A percentile compares a stretch with the other conserved stretches of the same genome.
Conservation (phyloP, 208 protist genomes). For the Acanthamoeba triangularis region DNA sequence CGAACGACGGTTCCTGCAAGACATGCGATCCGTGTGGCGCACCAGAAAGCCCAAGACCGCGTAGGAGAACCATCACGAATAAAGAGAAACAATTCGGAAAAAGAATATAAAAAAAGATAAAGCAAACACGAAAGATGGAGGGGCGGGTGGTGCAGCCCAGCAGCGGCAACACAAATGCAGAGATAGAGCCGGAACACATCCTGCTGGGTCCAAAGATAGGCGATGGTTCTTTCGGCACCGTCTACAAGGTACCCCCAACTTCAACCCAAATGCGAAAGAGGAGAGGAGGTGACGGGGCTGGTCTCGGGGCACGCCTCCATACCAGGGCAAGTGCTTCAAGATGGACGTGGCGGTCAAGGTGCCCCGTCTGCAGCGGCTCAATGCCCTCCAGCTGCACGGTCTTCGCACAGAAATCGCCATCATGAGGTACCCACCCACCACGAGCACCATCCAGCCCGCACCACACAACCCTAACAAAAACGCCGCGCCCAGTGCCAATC, state of each 20-base stretch:
- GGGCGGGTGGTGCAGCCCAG: not conserved
- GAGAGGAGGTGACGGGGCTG: not conserved
- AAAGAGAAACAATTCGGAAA: no score
- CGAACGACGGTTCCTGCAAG: slow-evolving; percentile 5
- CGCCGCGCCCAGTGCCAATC: slow-evolving; percentile 74
- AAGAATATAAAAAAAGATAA: not conserved
- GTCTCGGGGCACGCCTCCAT: not conserved
- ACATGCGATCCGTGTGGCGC: not conserved
- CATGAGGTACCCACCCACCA: not conserved
- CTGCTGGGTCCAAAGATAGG: slow-evolving; percentile 54
- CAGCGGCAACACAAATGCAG: not conserved
- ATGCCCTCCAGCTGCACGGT: not conserved
- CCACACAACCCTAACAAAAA: not conserved
- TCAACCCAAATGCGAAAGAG: no score
- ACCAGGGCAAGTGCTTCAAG: slow-evolving; percentile 80
- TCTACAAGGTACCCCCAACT: slow-evolving; percentile 5
- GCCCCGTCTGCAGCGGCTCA: slow-evolving; percentile 71
- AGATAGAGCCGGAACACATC: slow-evolving; percentile 54
- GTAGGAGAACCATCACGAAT: no score
- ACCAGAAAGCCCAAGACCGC: not conserved
- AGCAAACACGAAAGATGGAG: not conserved
- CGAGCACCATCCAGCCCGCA: not conserved
- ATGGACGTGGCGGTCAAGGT: slow-evolving; percentile 87
- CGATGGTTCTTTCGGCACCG: slow-evolving; percentile 63
- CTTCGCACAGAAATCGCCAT: slow-evolving; percentile 66